Evolutionary conservation across 805 yeast species (phyloP), one percentile per base, ranked within the genome.

Genomic region (Teunomyces pallodes): DNA sequence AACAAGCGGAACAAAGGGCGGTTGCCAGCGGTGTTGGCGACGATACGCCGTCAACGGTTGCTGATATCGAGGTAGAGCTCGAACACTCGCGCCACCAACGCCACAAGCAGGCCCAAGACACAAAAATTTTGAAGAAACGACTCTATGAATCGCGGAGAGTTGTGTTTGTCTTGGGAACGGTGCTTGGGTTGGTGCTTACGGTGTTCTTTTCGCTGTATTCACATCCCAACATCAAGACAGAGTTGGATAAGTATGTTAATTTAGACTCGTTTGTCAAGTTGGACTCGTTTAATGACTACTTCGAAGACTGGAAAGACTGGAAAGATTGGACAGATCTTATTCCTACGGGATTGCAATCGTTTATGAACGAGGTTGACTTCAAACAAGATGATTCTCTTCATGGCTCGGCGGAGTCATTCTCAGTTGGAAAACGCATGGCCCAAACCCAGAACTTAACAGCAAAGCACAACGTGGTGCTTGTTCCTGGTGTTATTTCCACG

Each of bases 401-500:
- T 16, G 85, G 84, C 33, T 75, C 86, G 4, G 80, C 90, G 5
- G 96, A 90, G 51, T 83, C 91, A 43, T 94, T 94, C 70, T 89
- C 94, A 0, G 96, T 90, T 13, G 99, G 99, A 1, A 80, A 76
- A 55, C 58, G 76, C 35, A 68, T 92, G 75, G 69, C 69, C 32
- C 61, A 65, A 9, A 80, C 79, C 20, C 73, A 78, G 28, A 79
- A 82, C 32, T 68, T 82, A 27, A 62, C 72, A 0, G 76, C 83
- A 0, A 81, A 86, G 53, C 77, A 81, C 65, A 96, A 96, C 5
- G 96, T 94, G 10, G 80, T 94, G 3, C 79, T 94, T 84, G 89
- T 94, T 14, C 99, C 99, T 0, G 99, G 99, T 3, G 97, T 92
- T 10, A 88, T 89, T 46, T 87, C 96, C 28, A 91, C 98, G 0